Percentiles rank a stretch among this genome's conserved stretches.
phyloP scores from a whole-genome alignment of 768 basidiomycete genomes.

The Daedaleopsis sinensis region DNA sequence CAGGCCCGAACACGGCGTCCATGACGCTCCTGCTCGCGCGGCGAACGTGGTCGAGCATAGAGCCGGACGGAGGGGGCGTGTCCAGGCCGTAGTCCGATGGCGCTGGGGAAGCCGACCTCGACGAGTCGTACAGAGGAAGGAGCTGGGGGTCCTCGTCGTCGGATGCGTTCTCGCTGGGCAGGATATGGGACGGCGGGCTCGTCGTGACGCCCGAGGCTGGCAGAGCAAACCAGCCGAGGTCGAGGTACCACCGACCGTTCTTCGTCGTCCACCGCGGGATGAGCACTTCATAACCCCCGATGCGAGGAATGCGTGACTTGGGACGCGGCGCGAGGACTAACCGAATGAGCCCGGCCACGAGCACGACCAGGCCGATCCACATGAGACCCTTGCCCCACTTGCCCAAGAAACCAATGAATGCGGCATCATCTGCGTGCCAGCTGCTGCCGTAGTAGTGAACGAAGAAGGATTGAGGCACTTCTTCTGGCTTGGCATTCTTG shows the following conservation, averaged over 20 bases:
- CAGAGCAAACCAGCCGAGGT: conserved; percentile 61
- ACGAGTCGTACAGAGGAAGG: conserved; percentile 65
- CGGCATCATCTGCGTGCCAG: conserved; percentile 98
- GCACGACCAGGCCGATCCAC: conserved; percentile 77
- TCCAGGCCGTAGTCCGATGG: conserved; percentile 51
- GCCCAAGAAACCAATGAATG: conserved; percentile 92
- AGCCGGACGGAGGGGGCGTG: conserved; percentile 41
- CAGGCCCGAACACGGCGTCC: conserved; percentile 47
- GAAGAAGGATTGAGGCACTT: conserved; percentile 92
- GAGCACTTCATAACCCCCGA: conserved; percentile 77
- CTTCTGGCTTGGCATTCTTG: conserved; percentile 84
- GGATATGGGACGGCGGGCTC: conserved; percentile 48
- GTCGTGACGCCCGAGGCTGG: conserved; percentile 42
- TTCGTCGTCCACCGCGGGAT: conserved; percentile 74
- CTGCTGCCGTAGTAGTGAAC: conserved; percentile 97
- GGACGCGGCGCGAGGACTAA: conserved; percentile 48
- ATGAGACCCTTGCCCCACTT: conserved; percentile 87
- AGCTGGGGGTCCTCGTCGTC: conserved; percentile 55
- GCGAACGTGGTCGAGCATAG: conserved; percentile 55
- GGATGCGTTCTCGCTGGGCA: conserved; percentile 41
- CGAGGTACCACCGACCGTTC: conserved; percentile 74
- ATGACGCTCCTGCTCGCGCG: conserved; percentile 62
- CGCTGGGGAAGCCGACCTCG: conserved; percentile 58
- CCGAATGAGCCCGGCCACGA: conserved; percentile 70
- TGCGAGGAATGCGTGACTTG: conserved; percentile 63